Conservation (phyloP, 345 rosid genomes). For the Corchorus capsularis region DNA sequence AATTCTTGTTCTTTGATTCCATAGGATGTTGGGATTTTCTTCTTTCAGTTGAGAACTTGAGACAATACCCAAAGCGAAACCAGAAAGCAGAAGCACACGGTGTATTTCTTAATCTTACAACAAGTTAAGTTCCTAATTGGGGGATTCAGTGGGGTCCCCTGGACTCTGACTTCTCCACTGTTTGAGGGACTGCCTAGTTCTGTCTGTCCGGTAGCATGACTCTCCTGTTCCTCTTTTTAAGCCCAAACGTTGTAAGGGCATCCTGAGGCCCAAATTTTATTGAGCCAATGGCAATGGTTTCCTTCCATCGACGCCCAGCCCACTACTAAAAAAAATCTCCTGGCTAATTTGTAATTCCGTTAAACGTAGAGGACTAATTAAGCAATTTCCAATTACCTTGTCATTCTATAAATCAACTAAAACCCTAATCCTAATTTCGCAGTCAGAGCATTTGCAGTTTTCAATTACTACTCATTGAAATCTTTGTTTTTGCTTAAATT, state of each 20-base stretch:
- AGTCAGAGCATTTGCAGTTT: no score
- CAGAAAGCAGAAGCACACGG: background rate
- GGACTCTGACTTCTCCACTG: background rate
- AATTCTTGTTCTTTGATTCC: constrained; percentile 40
- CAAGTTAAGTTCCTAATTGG: background rate
- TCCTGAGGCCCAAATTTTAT: no score
- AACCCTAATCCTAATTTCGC: background rate
- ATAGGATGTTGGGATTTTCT: background rate
- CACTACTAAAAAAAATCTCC: no score
- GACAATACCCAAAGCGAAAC: background rate
- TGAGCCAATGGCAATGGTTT: constrained; percentile 19
- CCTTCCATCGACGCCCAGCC: background rate
- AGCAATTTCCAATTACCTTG: no score
- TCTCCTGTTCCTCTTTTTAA: background rate
- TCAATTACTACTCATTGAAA: background rate
- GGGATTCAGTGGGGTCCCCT: background rate
- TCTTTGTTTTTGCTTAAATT: background rate
- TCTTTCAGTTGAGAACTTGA: background rate
- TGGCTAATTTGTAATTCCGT: no score
- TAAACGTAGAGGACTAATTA: no score
- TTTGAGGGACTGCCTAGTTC: background rate
- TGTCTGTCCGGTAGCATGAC: background rate
- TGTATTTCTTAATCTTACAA: no score
- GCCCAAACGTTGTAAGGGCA: no score
- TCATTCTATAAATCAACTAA: no score